These are phyloP conservation scores for Trichophyton equinum DNA, from an alignment of 2,329 filamentous ascomycete genomes.

Conservation along the genomic window DNA sequence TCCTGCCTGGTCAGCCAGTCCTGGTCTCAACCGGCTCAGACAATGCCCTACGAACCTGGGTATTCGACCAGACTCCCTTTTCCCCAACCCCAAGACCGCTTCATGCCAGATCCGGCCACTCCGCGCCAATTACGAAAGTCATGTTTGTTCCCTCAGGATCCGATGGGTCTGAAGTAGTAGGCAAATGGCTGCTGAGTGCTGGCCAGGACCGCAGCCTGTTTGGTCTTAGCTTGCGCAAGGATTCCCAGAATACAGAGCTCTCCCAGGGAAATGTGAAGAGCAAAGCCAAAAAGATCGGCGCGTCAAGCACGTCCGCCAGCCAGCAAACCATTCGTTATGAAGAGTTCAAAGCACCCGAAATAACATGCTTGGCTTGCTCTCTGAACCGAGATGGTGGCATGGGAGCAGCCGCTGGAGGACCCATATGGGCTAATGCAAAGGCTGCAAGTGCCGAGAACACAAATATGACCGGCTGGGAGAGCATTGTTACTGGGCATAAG, in stretches of 20 bases:
- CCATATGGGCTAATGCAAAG: conserved; percentile 71
- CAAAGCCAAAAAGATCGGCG: conserved; percentile 61
- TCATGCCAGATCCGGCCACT: conserved; percentile 78
- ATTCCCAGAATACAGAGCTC: conserved; percentile 85
- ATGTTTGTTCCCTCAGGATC: conserved; percentile 79
- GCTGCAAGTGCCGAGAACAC: conserved; percentile 57
- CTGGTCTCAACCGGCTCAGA: conserved; percentile 83
- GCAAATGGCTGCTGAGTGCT: conserved; percentile 89
- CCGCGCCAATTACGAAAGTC: conserved; percentile 68
- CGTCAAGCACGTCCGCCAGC: conserved; percentile 12
- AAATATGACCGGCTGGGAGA: conserved; percentile 86
- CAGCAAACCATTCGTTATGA: conserved; percentile 17
- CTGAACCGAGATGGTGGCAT: conserved; percentile 92
- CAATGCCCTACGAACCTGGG: conserved; percentile 91
- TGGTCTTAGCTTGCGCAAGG: conserved; percentile 89
- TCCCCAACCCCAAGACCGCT: conserved; percentile 73
- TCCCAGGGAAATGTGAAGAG: conserved; percentile 82
- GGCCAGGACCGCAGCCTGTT: conserved; percentile 83
- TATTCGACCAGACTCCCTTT: conserved; percentile 86
- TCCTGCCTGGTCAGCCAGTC: conserved; percentile 77
- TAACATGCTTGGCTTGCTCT: conserved; percentile 82
- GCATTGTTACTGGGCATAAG: conserved; percentile 83
- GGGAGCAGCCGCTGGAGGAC: conserved; percentile 64
- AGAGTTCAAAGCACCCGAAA: conserved; percentile 72
- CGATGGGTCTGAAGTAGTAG: conserved; percentile 73